Percentiles rank a stretch among this genome's conserved stretches.
Conservation (phyloP, 441 rosid species). For the Gossypium aridum region DNA sequence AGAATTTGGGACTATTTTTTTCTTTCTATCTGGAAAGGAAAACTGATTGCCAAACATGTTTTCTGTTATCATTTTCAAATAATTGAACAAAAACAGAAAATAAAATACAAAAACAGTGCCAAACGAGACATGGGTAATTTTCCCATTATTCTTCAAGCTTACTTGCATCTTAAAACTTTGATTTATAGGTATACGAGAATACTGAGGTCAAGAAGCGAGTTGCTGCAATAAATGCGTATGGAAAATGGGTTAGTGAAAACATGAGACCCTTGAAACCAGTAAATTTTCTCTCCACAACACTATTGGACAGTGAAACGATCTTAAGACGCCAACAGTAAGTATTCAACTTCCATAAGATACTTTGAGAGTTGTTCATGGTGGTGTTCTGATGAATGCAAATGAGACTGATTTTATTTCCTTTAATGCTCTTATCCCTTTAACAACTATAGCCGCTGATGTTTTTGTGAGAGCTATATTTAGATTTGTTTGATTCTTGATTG, state of each 20-base stretch:
- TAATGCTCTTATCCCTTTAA: not conserved
- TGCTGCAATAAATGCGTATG: slow-evolving; percentile 77
- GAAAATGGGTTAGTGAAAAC: slow-evolving; percentile 89
- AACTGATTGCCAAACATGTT: not conserved
- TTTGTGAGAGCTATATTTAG: not conserved
- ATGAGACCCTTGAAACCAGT: slow-evolving; percentile 63
- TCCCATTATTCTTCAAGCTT: not conserved
- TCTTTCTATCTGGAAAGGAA: not conserved
- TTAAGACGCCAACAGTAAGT: slow-evolving; percentile 90
- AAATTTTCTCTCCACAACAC: slow-evolving; percentile 60
- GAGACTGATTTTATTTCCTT: slow-evolving; percentile 1
- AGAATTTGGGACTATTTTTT: not conserved
- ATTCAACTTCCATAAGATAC: slow-evolving; percentile 12
- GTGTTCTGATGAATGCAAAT: not conserved
- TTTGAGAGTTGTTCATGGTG: not conserved
- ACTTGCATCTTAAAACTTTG: slow-evolving; percentile 13
- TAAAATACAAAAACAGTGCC: not conserved
- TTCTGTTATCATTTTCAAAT: not conserved
- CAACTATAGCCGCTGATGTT: not conserved
- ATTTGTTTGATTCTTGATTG: not conserved
- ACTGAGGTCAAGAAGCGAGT: slow-evolving; percentile 89
- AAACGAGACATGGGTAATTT: not conserved
- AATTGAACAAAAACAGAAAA: slow-evolving; percentile 1
- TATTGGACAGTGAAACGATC: slow-evolving; percentile 76
- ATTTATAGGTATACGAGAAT: slow-evolving; percentile 85